Conservation (phyloP, 2,329 filamentous ascomycete genomes). For the Lasiodiplodia hormozganensis region DNA sequence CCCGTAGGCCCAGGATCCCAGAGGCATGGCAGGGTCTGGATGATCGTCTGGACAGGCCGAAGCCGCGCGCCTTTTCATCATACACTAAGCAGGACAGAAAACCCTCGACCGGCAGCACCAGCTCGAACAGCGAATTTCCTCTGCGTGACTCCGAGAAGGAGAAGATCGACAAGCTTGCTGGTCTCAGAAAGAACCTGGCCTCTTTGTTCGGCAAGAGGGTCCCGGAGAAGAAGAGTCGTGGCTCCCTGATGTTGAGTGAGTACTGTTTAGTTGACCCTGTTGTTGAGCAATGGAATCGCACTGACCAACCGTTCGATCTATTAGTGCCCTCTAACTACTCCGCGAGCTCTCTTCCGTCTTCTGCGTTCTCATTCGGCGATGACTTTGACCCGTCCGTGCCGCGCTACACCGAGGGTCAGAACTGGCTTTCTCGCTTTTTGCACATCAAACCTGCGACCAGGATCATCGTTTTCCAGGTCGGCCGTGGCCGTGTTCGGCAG, state of each 20-base stretch:
- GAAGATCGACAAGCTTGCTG: conserved; percentile 45
- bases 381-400: conserved; percentile 56
- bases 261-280: neutral
- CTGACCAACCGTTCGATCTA: conserved; percentile 20
- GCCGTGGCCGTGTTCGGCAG: conserved; percentile 75
- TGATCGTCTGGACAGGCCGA: conserved; percentile 41
- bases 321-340: conserved; percentile 33
- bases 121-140: conserved; percentile 50
- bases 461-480: conserved; percentile 76
- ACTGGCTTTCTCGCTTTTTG: conserved; percentile 89
- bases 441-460: conserved; percentile 83
- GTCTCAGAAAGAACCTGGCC: conserved; percentile 52
- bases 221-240: conserved; percentile 46
- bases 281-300: neutral
- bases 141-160: conserved; percentile 41
- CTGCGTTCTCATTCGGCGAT: conserved; percentile 46
- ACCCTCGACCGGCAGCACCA: conserved; percentile 32
- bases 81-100: conserved; percentile 35
- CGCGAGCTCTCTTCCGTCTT: conserved; percentile 41
- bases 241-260: conserved; percentile 43
- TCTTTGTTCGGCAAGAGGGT: conserved; percentile 61
- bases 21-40: conserved; percentile 46
- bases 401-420: conserved; percentile 60
- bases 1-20: conserved; percentile 35
- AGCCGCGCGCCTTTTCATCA: conserved; percentile 24